These are phyloP conservation scores for Incumbomyces lentus DNA, from an alignment of 2,329 filamentous ascomycete species.

Conservation along the genomic window DNA sequence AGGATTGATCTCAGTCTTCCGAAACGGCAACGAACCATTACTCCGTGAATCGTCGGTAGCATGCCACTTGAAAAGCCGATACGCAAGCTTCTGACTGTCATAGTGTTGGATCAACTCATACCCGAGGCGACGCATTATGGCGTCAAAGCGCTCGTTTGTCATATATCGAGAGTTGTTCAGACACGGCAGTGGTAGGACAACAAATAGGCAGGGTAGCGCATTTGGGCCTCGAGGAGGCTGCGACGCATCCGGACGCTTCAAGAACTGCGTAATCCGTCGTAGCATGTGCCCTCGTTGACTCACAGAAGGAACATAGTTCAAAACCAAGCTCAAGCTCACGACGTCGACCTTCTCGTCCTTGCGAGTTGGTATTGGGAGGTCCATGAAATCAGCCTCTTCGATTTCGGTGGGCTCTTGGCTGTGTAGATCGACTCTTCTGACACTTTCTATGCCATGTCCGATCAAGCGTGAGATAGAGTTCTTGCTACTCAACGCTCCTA, in stretches of 20 bases:
- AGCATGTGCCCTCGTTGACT: constrained; percentile 74
- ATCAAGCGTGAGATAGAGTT: constrained; percentile 68
- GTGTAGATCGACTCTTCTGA: constrained; percentile 70
- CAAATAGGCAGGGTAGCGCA: constrained; percentile 62
- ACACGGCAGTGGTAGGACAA: constrained; percentile 83
- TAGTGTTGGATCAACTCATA: constrained; percentile 36
- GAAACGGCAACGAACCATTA: constrained; percentile 35
- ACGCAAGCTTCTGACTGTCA: constrained; percentile 14
- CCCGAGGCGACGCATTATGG: constrained; percentile 68
- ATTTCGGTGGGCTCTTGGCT: constrained; percentile 69
- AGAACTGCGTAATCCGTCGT: constrained; percentile 59
- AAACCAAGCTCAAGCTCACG: constrained; percentile 79
- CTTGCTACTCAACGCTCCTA: constrained; percentile 72
- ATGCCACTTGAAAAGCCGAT: constrained; percentile 4
- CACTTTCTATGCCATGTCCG: constrained; percentile 8
- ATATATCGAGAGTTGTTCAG: constrained; percentile 85
- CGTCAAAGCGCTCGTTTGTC: constrained; percentile 55
- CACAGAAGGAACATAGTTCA: constrained; percentile 86
- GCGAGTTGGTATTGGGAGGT: constrained; percentile 57
- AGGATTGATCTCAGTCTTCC: constrained; percentile 67
- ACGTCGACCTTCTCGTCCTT: constrained; percentile 58
- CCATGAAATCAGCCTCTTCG: constrained; percentile 86
- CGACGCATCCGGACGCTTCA: constrained; percentile 31
- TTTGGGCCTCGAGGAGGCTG: constrained; percentile 12
- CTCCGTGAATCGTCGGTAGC: not conserved